Evolutionary conservation across 2,329 filamentous ascomycete genomes (phyloP).

Genomic region (Diaporthe humulicola): DNA sequence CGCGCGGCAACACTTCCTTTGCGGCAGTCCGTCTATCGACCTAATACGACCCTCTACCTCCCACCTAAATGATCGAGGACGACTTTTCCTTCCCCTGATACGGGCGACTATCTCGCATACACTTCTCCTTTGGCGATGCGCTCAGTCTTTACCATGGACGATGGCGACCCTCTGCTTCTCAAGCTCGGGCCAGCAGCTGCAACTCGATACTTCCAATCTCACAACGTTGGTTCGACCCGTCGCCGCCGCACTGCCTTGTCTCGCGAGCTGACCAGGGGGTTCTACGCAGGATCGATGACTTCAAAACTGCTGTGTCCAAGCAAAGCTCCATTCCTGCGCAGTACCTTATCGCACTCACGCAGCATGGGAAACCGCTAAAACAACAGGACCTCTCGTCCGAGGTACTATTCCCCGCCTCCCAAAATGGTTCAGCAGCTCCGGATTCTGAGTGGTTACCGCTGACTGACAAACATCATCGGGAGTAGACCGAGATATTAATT

Average conservation of each 20-base stretch:
- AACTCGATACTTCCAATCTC: conserved; percentile 82
- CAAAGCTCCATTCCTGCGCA: conserved; percentile 80
- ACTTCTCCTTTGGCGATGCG: conserved; percentile 14
- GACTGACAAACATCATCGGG: conserved; percentile 23
- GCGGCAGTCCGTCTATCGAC: background rate
- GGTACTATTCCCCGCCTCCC: conserved; percentile 60
- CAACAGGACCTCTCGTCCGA: conserved; percentile 84
- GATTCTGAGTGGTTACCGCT: background rate
- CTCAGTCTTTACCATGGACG: conserved; percentile 34
- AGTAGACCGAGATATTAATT: conserved; percentile 87
- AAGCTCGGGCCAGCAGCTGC: conserved; percentile 88
- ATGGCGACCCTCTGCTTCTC: conserved; percentile 34
- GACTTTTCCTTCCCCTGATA: background rate
- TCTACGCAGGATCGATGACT: conserved; percentile 78
- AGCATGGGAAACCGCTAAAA: conserved; percentile 86
- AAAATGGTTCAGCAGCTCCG: background rate
- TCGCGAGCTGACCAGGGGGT: conserved; percentile 43
- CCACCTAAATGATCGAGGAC: conserved; percentile 11
- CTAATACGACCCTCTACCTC: conserved; percentile 14
- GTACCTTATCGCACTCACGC: conserved; percentile 89
- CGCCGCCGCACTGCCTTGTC: conserved; percentile 42
- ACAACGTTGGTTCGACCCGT: conserved; percentile 71
- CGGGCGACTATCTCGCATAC: background rate
- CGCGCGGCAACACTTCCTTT: conserved; percentile 15
- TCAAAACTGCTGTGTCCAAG: conserved; percentile 84